These are phyloP conservation scores for Cladosporium sp. DNA, from an alignment of 2,329 filamentous ascomycete genomes.

Conservation along the genomic window DNA sequence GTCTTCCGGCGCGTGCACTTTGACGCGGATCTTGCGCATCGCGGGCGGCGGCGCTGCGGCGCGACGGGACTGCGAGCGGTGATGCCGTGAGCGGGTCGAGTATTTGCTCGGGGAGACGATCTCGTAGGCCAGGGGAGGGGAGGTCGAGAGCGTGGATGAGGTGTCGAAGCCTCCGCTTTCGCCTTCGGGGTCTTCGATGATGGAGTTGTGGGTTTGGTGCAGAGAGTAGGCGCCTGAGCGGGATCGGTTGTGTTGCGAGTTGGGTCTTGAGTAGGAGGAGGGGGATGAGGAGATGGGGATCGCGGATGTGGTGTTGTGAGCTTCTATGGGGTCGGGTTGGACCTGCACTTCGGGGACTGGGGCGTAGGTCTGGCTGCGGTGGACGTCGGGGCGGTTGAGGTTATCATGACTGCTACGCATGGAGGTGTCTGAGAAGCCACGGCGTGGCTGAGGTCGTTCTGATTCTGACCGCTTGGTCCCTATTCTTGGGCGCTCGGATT, in stretches of 20 bases:
- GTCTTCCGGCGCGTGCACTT: conserved; percentile 81
- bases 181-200: conserved; percentile 76
- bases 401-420: conserved; percentile 19
- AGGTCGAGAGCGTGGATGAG: conserved; percentile 63
- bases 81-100: conserved; percentile 29
- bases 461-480: conserved; percentile 37
- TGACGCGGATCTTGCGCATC: conserved; percentile 75
- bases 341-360: conserved; percentile 64
- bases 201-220: conserved; percentile 48
- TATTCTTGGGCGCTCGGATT: conserved; percentile 39
- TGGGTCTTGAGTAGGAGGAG: conserved; percentile 15
- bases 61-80: conserved; percentile 48
- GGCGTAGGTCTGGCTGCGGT: conserved; percentile 52
- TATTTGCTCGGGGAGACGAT: conserved; percentile 37
- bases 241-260: conserved; percentile 24
- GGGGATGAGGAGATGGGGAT: conserved; percentile 8
- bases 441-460: conserved; percentile 31
- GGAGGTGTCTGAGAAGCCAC: conserved; percentile 17
- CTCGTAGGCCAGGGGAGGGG: conserved; percentile 54
- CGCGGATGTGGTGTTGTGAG: conserved; percentile 23
- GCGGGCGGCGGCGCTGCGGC: conserved; percentile 44
- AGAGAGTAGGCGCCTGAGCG: conserved; percentile 29
- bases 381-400: conserved; percentile 39
- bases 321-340: conserved; percentile 35
- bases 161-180: conserved; percentile 51